Evolutionary conservation across 495 filamentous ascomycete species (phyloP), one percentile per base, ranked within the genome.

Genomic region (Penicillium psychrofluorescens): DNA sequence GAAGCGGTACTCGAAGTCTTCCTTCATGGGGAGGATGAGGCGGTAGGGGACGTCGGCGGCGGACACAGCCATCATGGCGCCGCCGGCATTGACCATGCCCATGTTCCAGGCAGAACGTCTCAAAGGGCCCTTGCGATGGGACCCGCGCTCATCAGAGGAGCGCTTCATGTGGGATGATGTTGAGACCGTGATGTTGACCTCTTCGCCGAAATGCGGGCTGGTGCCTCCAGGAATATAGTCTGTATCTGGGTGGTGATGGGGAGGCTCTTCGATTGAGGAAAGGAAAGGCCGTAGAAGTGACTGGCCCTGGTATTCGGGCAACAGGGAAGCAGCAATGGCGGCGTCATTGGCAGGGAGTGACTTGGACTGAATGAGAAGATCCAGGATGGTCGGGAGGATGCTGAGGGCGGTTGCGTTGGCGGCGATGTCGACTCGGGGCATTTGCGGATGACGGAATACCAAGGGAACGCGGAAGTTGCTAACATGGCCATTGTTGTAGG

Each of bases 381-480:
- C 70, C 7, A 74, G 59, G 31, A 74, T 64, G 12, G 69, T 74
- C 1, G 70, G 69, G 31, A 74, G 42, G 35, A 74, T 72, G 10
- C 64, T 49, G 41, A 70, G 51, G 13, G 69, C 61, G 0, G 69
- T 70, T 29, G 62, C 62, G 40, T 69, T 71, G 34, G 64, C 63
- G 8, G 54, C 46, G 11, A 74, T 50, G 37, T 70, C 51, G 29
- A 72, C 57, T 7, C 58, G 60, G 1, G 68, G 68, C 34, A 74
- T 58, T 30, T 58, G 51, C 2, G 70, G 69, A 49, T 74, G 69
- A 12, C 62, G 59, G 50, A 74, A 69, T 16, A 69, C 52, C 4
- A 74, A 50, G 0, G 70, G 70, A 1, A 74, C 69, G 39, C 60
- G 58, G 49, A 67, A 66, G 50, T 71, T 72, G 39, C 60, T 63